Conservation (phyloP, 139 green algal genomes). For the Tetraselmis striata region DNA sequence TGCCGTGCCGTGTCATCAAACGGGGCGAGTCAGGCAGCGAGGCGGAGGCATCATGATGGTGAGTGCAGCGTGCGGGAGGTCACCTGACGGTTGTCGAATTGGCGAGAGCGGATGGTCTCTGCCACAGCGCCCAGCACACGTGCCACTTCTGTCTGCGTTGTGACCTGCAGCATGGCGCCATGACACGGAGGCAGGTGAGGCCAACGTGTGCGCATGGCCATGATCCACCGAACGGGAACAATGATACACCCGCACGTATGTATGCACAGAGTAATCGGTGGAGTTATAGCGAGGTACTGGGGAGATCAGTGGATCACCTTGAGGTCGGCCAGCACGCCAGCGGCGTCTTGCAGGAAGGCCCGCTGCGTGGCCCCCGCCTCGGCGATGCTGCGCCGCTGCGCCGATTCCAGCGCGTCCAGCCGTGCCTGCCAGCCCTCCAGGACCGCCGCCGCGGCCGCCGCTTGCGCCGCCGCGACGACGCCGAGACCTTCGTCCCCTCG, state of each 20-base stretch:
- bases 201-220: neutral
- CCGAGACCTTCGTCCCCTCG: neutral
- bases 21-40: too few relatives aligned
- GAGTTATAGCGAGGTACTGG: neutral
- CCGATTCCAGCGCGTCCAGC: neutral
- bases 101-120: neutral
- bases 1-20: too few relatives aligned
- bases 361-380: neutral
- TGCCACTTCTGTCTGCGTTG: neutral
- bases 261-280: too few relatives aligned
- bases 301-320: neutral
- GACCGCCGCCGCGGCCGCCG: neutral
- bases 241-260: too few relatives aligned
- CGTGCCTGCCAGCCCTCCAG: neutral
- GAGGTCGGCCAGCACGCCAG: neutral
- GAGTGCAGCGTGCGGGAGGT: neutral
- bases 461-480: neutral
- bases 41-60: too few relatives aligned
- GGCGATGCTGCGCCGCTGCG: neutral
- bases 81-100: neutral
- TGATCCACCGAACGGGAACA: too few relatives aligned
- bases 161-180: neutral
- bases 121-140: neutral
- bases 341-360: neutral
- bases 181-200: neutral